Evolutionary conservation across 148 eudicot species (phyloP), one percentile per base, ranked within the genome.

Genomic region (Spergularia bocconei): DNA sequence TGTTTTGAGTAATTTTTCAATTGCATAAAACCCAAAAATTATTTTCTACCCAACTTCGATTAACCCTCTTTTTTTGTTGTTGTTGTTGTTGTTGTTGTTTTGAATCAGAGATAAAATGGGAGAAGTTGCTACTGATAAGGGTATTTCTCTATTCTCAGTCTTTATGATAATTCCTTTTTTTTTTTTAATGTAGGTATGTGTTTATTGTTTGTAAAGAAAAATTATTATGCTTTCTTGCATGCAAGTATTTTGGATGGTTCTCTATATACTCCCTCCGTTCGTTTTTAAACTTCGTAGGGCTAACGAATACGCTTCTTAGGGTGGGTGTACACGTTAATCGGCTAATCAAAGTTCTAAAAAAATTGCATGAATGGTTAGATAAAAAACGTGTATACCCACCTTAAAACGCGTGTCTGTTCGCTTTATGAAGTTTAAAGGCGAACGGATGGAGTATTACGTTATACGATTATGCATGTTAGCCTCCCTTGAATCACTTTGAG

Each of bases 41-140:
- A 41, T 16, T 56, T 56, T 56, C 9, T 56, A 29, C 36, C 36
- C 36, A 29, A 29, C 20, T 14, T 14, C 3, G 20, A 56, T 61
- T 52, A 38, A 20, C 61, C 13, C 29, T 33, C n/a, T 3, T 13
- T 17, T 11, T 21, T 60, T 70, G 25, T 11, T 6, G 13, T 59
- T 59, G 15, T 21, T 75, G 36, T 65, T 19, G 25, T 11, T 6
- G 9, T 60, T 59, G 15, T 21, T 76, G 36, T 65, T 19, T 41
- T 47, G 11, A 44, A 21, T 65, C 19, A 11, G 60, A 66, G 63
- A 20, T 55, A 36, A 36, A 76, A 80, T 80, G 83, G 83, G 83
- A 8, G 79, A 76, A 76, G 79, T 71, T 57, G 69, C 77, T 15
- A n/a, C 76, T 47, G 62, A 65, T 25, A 57, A 65, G 16, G 77